Evolutionary conservation across 202 grass and related monocot genomes (phyloP).

Genomic region (Carex arenaria): DNA sequence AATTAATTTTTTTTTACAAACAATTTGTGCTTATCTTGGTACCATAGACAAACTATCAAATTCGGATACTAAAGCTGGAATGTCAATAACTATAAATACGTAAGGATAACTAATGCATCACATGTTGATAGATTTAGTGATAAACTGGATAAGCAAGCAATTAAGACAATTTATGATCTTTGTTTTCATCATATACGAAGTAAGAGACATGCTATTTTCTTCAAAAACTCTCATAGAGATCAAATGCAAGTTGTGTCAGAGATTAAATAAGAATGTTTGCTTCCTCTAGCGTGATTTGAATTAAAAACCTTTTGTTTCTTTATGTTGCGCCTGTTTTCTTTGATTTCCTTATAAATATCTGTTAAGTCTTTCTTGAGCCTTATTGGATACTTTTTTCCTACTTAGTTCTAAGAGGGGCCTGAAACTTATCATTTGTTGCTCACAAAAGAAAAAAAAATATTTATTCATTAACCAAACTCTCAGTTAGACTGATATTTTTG

Average conservation of each 20-base stretch:
- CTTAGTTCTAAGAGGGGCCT: background rate
- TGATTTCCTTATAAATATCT: background rate
- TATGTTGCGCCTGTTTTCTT: background rate
- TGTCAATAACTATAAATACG: background rate
- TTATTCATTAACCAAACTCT: background rate
- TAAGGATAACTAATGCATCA: background rate
- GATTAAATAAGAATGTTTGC: background rate
- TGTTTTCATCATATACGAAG: background rate
- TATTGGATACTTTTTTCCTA: background rate
- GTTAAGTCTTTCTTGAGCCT: background rate
- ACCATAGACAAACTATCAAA: background rate
- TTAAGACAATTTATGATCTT: background rate
- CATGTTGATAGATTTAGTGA: background rate
- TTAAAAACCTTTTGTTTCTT: background rate
- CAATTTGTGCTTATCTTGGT: background rate
- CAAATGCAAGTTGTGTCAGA: background rate
- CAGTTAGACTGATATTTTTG: background rate
- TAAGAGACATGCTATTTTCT: background rate
- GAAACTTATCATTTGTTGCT: background rate
- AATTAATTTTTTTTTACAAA: background rate
- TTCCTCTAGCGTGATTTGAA: background rate
- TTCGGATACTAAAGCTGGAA: background rate
- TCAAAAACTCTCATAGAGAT: background rate
- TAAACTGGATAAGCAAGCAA: background rate
- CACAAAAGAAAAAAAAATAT: background rate